A percentile compares a stretch with the other conserved stretches of the same genome.
phyloP scores from a whole-genome alignment of 306 rosid genomes.

The Betula pendula region DNA sequence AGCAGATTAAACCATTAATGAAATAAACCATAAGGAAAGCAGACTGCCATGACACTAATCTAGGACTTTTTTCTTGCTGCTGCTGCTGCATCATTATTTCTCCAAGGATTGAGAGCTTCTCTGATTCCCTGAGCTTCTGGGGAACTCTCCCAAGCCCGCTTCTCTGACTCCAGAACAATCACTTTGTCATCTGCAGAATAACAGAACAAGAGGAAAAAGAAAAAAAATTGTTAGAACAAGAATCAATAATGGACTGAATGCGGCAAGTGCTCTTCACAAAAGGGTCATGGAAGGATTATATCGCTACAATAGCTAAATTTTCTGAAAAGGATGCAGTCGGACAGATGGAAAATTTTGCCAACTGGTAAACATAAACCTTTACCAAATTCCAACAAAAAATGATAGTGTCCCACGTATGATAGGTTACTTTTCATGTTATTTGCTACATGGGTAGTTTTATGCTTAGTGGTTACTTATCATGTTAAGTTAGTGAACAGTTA shows the following conservation, averaged over 20 bases:
- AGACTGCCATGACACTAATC: not conserved
- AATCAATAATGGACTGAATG: not conserved
- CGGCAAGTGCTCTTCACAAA: not conserved
- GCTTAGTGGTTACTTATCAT: no score
- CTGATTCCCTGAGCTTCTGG: constrained; percentile 71
- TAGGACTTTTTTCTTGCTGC: constrained; percentile 31
- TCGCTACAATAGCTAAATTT: not conserved
- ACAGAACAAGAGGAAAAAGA: constrained; percentile 11
- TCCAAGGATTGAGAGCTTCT: constrained; percentile 70
- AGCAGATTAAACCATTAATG: not conserved
- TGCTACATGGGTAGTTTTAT: no score
- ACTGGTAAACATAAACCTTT: not conserved
- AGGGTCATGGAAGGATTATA: not conserved
- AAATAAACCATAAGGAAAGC: not conserved
- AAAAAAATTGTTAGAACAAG: not conserved
- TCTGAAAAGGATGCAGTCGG: not conserved
- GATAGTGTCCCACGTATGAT: no score
- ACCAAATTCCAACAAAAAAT: not conserved
- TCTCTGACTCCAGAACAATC: constrained; percentile 83
- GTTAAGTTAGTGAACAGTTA: no score
- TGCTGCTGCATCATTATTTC: constrained; percentile 32
- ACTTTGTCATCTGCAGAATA: constrained; percentile 79
- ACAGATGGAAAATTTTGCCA: not conserved
- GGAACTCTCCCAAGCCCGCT: constrained; percentile 74
- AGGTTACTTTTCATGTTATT: no score